A percentile compares a stretch with the other conserved stretches of the same genome.
phyloP scores from a whole-genome alignment of 805 yeast species.

The Myxozyma vanderwaltii region DNA sequence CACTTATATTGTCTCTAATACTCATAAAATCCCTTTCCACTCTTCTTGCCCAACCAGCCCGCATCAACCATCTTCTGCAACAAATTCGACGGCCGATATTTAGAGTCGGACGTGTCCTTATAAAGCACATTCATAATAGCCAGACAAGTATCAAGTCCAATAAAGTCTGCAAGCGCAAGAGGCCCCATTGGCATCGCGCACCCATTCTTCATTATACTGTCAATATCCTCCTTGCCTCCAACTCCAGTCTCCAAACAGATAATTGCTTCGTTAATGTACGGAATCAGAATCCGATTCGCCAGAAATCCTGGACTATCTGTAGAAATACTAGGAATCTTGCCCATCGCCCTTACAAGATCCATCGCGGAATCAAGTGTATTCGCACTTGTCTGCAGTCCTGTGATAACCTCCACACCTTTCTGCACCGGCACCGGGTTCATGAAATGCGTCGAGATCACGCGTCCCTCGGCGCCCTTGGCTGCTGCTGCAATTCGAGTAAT shows the following conservation, averaged over 20 bases:
- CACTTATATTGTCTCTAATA: no score
- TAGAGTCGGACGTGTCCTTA: slow-evolving; percentile 47
- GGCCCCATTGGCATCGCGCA: slow-evolving; percentile 55
- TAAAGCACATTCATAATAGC: slow-evolving; percentile 48
- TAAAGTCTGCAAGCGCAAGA: slow-evolving; percentile 48
- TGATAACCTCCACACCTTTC: slow-evolving; percentile 48
- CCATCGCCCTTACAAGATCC: slow-evolving; percentile 43
- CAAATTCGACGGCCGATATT: slow-evolving; percentile 47
- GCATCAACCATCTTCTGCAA: slow-evolving; percentile 48
- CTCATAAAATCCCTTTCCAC: slow-evolving; percentile 49
- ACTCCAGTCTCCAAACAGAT: slow-evolving; percentile 46
- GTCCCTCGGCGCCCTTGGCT: slow-evolving; percentile 46
- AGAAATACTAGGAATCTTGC: slow-evolving; percentile 45
- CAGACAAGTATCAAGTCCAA: slow-evolving; percentile 49
- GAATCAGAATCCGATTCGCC: slow-evolving; percentile 49
- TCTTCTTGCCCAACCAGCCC: slow-evolving; percentile 47
- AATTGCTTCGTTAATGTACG: slow-evolving; percentile 50
- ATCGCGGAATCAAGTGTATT: slow-evolving; percentile 42
- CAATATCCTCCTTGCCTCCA: slow-evolving; percentile 47
- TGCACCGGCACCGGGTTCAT: slow-evolving; percentile 53
- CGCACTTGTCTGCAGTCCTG: slow-evolving; percentile 47
- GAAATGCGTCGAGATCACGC: slow-evolving; percentile 49
- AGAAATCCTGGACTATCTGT: slow-evolving; percentile 49
- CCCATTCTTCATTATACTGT: slow-evolving; percentile 49
- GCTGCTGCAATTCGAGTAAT: slow-evolving; percentile 50